These are phyloP conservation scores for Hsuehochloa calcarea DNA, from an alignment of 176 grass and related monocot species.

Conservation along the genomic window DNA sequence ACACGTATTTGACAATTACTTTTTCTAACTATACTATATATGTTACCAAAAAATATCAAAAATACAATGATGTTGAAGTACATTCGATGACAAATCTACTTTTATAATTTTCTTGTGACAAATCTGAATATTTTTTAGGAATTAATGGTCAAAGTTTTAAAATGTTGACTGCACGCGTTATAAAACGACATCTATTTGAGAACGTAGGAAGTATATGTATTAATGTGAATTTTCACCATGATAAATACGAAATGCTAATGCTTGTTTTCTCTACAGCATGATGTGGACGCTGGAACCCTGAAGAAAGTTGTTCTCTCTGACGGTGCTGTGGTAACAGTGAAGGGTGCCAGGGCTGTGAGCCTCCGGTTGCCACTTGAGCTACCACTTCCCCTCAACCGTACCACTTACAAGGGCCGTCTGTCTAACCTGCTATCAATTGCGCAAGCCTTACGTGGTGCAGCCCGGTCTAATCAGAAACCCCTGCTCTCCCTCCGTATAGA, in stretches of 20 bases:
- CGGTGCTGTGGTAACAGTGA: constrained; percentile 83
- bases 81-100: too few species aligned
- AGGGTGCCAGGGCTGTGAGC: constrained; percentile 79
- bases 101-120: too few species aligned
- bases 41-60: too few species aligned
- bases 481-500: constrained; percentile 80
- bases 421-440: constrained; percentile 68
- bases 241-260: neutral
- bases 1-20: too few species aligned
- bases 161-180: too few species aligned
- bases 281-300: constrained; percentile 83
- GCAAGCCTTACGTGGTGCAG: constrained; percentile 56
- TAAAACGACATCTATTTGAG: too few species aligned
- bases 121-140: too few species aligned
- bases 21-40: too few species aligned
- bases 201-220: neutral
- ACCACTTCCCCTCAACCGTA: constrained; percentile 80
- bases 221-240: neutral
- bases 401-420: constrained; percentile 47
- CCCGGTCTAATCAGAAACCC: constrained; percentile 56
- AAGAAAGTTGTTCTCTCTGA: constrained; percentile 94
- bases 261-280: constrained; percentile 56
- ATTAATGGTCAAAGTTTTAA: too few species aligned
- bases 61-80: too few species aligned
- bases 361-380: constrained; percentile 71